Conservation (phyloP, 495 filamentous ascomycete genomes). For the Podospora pseudoanserina region DNA sequence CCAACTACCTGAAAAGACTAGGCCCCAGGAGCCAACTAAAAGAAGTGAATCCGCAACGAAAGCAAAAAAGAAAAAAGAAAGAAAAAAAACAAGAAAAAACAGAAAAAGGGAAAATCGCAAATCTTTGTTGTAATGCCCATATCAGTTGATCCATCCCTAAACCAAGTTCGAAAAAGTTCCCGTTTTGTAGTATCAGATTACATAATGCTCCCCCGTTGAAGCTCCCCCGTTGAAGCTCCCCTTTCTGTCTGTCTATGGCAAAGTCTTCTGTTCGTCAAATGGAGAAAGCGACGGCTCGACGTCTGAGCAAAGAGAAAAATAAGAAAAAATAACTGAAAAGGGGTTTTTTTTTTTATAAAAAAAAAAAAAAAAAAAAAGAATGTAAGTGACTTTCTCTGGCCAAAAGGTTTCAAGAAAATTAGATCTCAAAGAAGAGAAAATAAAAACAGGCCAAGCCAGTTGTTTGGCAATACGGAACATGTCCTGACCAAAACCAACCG, state of each 20-base stretch:
- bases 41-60: constrained; percentile 4
- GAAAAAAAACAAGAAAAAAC: constrained; percentile 18
- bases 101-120: constrained; percentile 27
- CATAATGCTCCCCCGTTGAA: constrained; percentile 40
- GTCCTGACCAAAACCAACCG: constrained; percentile 14
- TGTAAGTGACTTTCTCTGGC: background rate
- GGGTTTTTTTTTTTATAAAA: constrained; percentile 12
- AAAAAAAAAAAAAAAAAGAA: constrained; percentile 18
- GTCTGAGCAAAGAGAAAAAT: constrained; percentile 19
- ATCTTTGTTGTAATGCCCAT: constrained; percentile 28
- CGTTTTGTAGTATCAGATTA: constrained; percentile 41
- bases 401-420: background rate
- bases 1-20: background rate
- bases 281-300: background rate
- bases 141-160: constrained; percentile 23
- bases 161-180: constrained; percentile 21
- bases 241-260: constrained; percentile 38
- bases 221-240: constrained; percentile 24
- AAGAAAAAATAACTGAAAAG: constrained; percentile 19
- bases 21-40: background rate
- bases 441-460: background rate
- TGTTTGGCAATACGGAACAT: background rate
- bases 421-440: background rate
- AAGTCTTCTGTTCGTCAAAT: constrained; percentile 35
- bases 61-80: constrained; percentile 1